Conservation (phyloP, 1,284 basidiomycete genomes). For the Phellinidium pouzarii region DNA sequence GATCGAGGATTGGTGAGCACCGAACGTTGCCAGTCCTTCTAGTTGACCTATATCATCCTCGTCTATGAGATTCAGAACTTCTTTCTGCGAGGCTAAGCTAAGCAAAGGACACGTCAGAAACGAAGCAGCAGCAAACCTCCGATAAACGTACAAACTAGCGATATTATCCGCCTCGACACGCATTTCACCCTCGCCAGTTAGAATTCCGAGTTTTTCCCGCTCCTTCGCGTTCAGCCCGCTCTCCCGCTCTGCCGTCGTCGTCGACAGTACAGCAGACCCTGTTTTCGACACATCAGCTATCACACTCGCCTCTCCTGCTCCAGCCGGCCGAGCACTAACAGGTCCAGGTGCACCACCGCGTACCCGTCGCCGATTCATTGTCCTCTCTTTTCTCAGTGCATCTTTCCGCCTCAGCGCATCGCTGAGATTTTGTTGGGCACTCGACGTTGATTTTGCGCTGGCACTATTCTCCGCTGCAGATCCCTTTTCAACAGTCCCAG, state of each 20-base stretch:
- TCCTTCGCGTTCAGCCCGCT: conserved; percentile 20
- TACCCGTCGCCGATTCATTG: conserved; percentile 49
- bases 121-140: not conserved
- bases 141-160: conserved; percentile 49
- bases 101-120: not conserved
- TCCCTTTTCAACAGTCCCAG: conserved; percentile 18
- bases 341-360: conserved; percentile 55
- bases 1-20: conserved; percentile 27
- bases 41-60: conserved; percentile 18
- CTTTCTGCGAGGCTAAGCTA: conserved; percentile 16
- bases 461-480: conserved; percentile 18
- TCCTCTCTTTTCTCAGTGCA: conserved; percentile 46
- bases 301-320: conserved; percentile 25
- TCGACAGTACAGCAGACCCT: too few relatives aligned
- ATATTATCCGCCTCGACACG: conserved; percentile 50
- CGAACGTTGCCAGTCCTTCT: not conserved
- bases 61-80: conserved; percentile 6
- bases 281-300: conserved; percentile 16
- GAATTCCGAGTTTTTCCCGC: conserved; percentile 24
- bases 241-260: conserved; percentile 8
- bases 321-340: conserved; percentile 18
- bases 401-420: conserved; percentile 76
- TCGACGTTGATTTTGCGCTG: not conserved
- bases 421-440: conserved; percentile 33
- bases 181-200: conserved; percentile 34